These are phyloP conservation scores for Jimgerdemannia flammicorona DNA, from an alignment of 192 early-diverging fungal species.

Conservation along the genomic window DNA sequence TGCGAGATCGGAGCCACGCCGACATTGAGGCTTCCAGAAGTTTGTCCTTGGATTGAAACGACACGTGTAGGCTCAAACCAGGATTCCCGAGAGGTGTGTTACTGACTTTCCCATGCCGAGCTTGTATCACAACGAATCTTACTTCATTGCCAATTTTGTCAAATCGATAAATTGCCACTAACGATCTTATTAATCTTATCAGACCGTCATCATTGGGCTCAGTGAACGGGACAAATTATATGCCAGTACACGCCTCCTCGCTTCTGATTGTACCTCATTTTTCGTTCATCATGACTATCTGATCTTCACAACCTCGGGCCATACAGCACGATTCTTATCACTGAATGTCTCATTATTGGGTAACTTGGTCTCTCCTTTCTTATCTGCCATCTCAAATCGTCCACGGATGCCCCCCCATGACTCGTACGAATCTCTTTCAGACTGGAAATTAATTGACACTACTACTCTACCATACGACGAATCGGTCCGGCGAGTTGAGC, in stretches of 20 bases:
- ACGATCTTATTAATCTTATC: not conserved
- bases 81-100: not conserved
- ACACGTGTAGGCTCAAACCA: not conserved
- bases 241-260: constrained; percentile 63
- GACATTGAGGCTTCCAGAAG: constrained; percentile 25
- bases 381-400: no score
- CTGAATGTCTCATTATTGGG: constrained; percentile 27
- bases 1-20: constrained; percentile 15
- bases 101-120: no score
- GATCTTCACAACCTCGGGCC: constrained; percentile 81
- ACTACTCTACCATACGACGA: constrained; percentile 55
- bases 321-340: constrained; percentile 73
- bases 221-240: constrained; percentile 82
- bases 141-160: no score
- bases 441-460: constrained; percentile 44
- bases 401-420: no score
- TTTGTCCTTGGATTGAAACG: constrained; percentile 56
- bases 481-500: constrained; percentile 77
- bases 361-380: constrained; percentile 6
- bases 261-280: constrained; percentile 83
- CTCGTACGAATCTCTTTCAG: constrained; percentile 2
- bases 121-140: no score
- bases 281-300: constrained; percentile 78
- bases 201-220: constrained; percentile 65
- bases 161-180: no score